Evolutionary conservation across 352 stramenopile genomes (phyloP).

Genomic region (Globisporangium rhizosaccharum): DNA sequence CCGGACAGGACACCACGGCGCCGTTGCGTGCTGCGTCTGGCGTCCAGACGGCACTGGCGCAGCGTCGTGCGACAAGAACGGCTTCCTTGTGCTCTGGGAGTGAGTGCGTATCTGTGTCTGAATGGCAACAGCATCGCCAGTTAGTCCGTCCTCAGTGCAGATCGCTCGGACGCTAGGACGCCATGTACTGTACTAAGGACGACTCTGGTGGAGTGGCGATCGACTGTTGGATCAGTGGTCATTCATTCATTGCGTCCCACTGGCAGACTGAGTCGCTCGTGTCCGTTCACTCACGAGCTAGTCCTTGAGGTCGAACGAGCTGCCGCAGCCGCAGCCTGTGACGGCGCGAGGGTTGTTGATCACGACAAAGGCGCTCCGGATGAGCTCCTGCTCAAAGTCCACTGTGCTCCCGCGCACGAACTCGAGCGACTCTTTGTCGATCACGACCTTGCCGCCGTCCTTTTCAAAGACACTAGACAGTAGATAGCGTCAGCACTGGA

Average conservation of each 20-base stretch:
- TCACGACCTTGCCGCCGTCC: constrained; percentile 81
- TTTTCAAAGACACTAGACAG: constrained; percentile 76
- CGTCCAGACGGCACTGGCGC: constrained; percentile 54
- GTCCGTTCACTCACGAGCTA: constrained; percentile 16
- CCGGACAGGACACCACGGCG: constrained; percentile 54
- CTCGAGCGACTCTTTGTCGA: constrained; percentile 92
- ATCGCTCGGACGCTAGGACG: too few relatives aligned
- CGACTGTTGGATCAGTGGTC: background rate
- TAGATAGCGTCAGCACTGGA: background rate
- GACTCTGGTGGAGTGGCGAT: too few relatives aligned
- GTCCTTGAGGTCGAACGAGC: constrained; percentile 96
- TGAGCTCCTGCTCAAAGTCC: constrained; percentile 97
- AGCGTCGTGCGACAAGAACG: constrained; percentile 81
- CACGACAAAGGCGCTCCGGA: constrained; percentile 94
- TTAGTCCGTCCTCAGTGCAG: background rate
- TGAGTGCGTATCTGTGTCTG: constrained; percentile 13
- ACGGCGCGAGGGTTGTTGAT: constrained; percentile 97
- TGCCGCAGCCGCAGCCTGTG: constrained; percentile 95
- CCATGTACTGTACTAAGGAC: too few relatives aligned
- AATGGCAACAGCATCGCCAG: too few relatives aligned
- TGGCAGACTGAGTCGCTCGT: too few relatives aligned
- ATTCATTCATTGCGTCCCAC: too few relatives aligned
- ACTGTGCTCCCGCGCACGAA: constrained; percentile 92
- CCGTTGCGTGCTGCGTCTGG: constrained; percentile 75
- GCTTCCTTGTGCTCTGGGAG: constrained; percentile 73